phyloP scores from a whole-genome alignment of 2,329 filamentous ascomycete genomes.

The Lachnellula arida region DNA sequence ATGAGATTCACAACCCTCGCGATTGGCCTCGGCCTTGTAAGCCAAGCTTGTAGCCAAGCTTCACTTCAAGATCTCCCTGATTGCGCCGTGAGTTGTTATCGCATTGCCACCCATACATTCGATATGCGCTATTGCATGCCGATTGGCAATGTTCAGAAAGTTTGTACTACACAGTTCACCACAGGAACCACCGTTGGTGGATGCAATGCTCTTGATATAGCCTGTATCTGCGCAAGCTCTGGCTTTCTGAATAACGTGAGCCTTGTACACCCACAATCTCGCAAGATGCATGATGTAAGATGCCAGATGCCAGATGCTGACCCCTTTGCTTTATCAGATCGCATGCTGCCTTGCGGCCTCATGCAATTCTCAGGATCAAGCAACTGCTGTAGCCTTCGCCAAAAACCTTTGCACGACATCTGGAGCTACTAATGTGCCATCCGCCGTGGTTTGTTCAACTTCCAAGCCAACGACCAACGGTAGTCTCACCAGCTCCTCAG shows the following conservation, averaged over 20 bases:
- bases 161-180: slow-evolving; percentile 33
- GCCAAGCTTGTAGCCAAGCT: slow-evolving; percentile 42
- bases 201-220: slow-evolving; percentile 37
- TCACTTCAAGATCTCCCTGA: slow-evolving; percentile 44
- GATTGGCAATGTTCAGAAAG: slow-evolving; percentile 21
- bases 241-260: slow-evolving; percentile 38
- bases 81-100: slow-evolving; percentile 48
- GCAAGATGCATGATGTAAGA: neutral
- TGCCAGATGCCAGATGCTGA: neutral
- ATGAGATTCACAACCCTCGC: slow-evolving; percentile 30
- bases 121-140: too few species aligned
- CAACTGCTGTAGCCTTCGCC: slow-evolving; percentile 30
- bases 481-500: neutral
- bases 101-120: neutral
- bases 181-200: slow-evolving; percentile 37
- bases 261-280: too few species aligned
- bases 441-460: neutral
- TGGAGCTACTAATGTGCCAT: slow-evolving; percentile 30
- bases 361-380: slow-evolving; percentile 41
- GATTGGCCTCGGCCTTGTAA: slow-evolving; percentile 47
- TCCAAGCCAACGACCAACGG: neutral
- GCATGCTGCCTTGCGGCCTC: slow-evolving; percentile 43
- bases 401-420: slow-evolving; percentile 32
- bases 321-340: slow-evolving; percentile 28
- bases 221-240: slow-evolving; percentile 44